These are phyloP conservation scores for Cladosporium cucumerinum DNA, from an alignment of 2,329 filamentous ascomycete genomes.

Conservation along the genomic window DNA sequence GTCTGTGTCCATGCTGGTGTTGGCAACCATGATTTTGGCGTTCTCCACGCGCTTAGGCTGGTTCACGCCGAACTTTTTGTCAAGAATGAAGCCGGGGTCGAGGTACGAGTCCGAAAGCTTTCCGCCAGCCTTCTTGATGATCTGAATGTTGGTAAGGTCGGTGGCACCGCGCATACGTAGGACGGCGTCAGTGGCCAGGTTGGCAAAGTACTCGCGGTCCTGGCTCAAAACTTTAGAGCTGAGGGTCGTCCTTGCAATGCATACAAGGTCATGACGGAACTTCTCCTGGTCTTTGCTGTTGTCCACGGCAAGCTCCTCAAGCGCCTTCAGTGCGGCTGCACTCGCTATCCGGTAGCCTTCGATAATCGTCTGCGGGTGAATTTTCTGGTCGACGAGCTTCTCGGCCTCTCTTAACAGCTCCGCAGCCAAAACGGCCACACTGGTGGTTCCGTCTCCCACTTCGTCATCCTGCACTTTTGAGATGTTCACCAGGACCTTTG, in stretches of 20 bases:
- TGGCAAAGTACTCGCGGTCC: constrained; percentile 86
- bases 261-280: constrained; percentile 84
- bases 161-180: constrained; percentile 84
- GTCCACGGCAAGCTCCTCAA: constrained; percentile 82
- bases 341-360: constrained; percentile 98
- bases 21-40: constrained; percentile 95
- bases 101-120: constrained; percentile 97
- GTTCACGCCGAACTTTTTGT: constrained; percentile 99
- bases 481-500: constrained; percentile 98
- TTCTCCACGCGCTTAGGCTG: constrained; percentile 97
- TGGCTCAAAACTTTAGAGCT: constrained; percentile 97
- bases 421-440: constrained; percentile 91
- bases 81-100: constrained; percentile 95
- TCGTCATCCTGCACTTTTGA: constrained; percentile 99
- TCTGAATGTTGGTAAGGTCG: constrained; percentile 95
- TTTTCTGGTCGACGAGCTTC: constrained; percentile 96
- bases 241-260: constrained; percentile 90
- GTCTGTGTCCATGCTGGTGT: constrained; percentile 99
- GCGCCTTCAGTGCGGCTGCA: constrained; percentile 75
- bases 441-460: constrained; percentile 96
- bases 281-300: constrained; percentile 78
- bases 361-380: constrained; percentile 98
- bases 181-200: constrained; percentile 86
- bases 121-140: constrained; percentile 98
- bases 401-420: constrained; percentile 95